A percentile compares a stretch with the other conserved stretches of the same genome.
phyloP scores from a whole-genome alignment of 75 land plant species.

The Pseudotsuga menziesii region DNA sequence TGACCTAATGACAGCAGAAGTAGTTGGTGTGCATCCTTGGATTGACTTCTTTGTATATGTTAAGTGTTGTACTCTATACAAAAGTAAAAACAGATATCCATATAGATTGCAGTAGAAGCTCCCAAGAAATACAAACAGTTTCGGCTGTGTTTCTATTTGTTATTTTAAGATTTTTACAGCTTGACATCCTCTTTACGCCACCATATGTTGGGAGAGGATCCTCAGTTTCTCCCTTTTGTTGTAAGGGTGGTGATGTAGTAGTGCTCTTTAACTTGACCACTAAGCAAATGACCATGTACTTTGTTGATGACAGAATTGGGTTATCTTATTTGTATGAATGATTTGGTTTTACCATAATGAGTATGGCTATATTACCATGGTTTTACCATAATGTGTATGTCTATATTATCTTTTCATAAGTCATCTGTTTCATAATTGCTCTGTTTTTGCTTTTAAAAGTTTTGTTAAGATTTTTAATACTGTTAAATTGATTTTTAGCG shows the following conservation, averaged over 20 bases:
- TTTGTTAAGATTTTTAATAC: too few species aligned
- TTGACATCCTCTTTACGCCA: slow-evolving; percentile 8
- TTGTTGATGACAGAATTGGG: slow-evolving; percentile 1
- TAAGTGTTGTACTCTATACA: slow-evolving; percentile 8
- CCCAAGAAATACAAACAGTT: background rate
- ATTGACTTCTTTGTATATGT: slow-evolving; percentile 13
- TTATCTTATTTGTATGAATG: slow-evolving; percentile 1
- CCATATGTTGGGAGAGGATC: background rate
- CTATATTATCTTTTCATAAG: background rate
- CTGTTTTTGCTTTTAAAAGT: too few species aligned
- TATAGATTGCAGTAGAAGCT: slow-evolving; percentile 6
- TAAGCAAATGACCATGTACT: background rate
- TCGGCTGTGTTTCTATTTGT: slow-evolving; percentile 6
- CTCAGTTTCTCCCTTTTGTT: background rate
- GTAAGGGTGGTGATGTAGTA: slow-evolving; percentile 9
- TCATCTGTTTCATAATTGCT: too few species aligned
- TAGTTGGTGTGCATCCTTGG: slow-evolving; percentile 12
- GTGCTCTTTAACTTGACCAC: slow-evolving; percentile 7
- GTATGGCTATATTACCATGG: background rate
- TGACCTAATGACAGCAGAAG: slow-evolving; percentile 9
- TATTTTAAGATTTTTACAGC: background rate
- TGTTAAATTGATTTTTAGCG: too few species aligned
- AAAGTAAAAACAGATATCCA: slow-evolving; percentile 8
- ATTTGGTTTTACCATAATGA: background rate
- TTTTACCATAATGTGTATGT: background rate